phyloP scores from a whole-genome alignment of 192 early-diverging fungal species.

The Diversispora epigaea region DNA sequence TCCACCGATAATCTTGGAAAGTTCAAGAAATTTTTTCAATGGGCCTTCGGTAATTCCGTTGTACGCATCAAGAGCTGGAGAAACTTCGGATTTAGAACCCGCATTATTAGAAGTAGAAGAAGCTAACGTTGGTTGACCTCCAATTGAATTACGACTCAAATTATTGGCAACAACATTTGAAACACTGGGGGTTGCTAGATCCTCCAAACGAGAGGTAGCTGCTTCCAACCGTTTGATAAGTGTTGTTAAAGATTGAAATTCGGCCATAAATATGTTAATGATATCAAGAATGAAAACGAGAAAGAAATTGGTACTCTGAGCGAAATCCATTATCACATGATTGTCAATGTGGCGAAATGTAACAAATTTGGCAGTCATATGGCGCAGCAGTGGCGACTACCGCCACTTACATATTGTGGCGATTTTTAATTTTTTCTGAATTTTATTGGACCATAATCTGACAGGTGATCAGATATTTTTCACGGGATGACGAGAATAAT shows the following conservation, averaged over 20 bases:
- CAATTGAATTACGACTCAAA: constrained; percentile 38
- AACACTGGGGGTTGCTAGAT: constrained; percentile 62
- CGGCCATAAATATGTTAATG: constrained; percentile 38
- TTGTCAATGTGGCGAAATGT: no score
- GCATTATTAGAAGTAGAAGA: constrained; percentile 32
- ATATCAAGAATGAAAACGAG: no score
- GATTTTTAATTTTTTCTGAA: no score
- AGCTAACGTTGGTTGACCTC: constrained; percentile 37
- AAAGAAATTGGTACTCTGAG: no score
- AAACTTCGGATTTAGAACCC: constrained; percentile 36
- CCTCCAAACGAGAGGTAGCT: constrained; percentile 88
- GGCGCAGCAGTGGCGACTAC: no score
- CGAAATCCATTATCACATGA: no score
- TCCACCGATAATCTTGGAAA: constrained; percentile 54
- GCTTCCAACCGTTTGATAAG: constrained; percentile 91
- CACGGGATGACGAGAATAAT: no score
- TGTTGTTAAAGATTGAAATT: constrained; percentile 60
- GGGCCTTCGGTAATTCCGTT: constrained; percentile 50
- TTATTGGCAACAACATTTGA: constrained; percentile 47
- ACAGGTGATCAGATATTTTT: no score
- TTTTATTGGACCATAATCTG: no score
- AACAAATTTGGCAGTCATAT: no score
- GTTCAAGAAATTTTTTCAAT: constrained; percentile 47
- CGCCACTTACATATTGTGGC: no score
- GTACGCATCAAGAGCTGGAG: constrained; percentile 54